Percentiles rank a stretch among this genome's conserved stretches.
phyloP scores from a whole-genome alignment of 1,139 yeast species.

The Komagataea norvegica region DNA sequence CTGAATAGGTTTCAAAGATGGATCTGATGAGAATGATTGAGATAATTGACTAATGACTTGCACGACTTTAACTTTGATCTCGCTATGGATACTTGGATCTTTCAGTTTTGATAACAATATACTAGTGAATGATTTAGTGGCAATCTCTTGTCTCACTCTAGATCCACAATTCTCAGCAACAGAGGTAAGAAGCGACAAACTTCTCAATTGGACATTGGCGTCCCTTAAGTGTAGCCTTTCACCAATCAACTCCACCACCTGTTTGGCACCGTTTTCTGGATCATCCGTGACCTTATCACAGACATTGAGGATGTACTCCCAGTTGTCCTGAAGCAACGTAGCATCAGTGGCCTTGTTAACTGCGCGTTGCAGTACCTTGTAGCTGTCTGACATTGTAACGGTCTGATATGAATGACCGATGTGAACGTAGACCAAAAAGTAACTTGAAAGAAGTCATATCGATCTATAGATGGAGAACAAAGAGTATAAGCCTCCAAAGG shows the following conservation, averaged over 20 bases:
- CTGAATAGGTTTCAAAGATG: conserved; percentile 65
- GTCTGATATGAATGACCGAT: no score
- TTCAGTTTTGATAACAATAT: conserved; percentile 51
- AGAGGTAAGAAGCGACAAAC: conserved; percentile 67
- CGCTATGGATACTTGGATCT: conserved; percentile 55
- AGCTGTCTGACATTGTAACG: background rate
- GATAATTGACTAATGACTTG: conserved; percentile 66
- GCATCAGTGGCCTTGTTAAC: conserved; percentile 70
- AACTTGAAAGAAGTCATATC: no score
- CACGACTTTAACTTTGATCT: conserved; percentile 61
- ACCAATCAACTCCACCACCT: conserved; percentile 35
- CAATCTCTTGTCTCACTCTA: conserved; percentile 75
- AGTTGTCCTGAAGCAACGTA: conserved; percentile 76
- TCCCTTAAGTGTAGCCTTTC: conserved; percentile 52
- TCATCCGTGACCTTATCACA: conserved; percentile 74
- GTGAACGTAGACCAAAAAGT: no score
- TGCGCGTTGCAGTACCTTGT: conserved; percentile 4
- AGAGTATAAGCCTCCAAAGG: no score
- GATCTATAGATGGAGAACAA: no score
- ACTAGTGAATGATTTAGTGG: conserved; percentile 61
- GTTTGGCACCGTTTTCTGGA: conserved; percentile 52
- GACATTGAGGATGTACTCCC: conserved; percentile 77
- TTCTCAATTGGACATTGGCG: conserved; percentile 75
- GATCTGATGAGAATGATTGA: conserved; percentile 57
- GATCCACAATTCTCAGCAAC: conserved; percentile 94